Conservation (phyloP, 352 stramenopile species). For the Pythium oligandrum region DNA sequence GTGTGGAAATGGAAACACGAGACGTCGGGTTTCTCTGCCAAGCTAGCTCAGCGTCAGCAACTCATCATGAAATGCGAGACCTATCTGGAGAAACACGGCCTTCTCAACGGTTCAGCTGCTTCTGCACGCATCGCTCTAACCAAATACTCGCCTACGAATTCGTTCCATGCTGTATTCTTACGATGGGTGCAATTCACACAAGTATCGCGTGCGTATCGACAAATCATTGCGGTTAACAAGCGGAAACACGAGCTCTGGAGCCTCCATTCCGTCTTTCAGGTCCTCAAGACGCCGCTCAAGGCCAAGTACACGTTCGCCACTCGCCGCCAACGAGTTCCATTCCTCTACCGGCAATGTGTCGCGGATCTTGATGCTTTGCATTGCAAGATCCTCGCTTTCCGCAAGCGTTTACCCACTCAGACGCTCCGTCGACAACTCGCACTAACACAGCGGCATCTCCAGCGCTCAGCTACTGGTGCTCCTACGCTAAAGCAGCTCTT, state of each 20-base stretch:
- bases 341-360: constrained; percentile 18
- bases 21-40: constrained; percentile 7
- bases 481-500: constrained; percentile 77
- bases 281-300: constrained; percentile 24
- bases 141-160: constrained; percentile 24
- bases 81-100: constrained; percentile 11
- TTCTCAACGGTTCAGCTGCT: constrained; percentile 14
- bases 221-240: constrained; percentile 5
- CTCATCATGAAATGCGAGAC: constrained; percentile 16
- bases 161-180: constrained; percentile 30
- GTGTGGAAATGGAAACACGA: constrained; percentile 22
- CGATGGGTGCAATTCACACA: constrained; percentile 34
- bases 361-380: constrained; percentile 20
- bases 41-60: constrained; percentile 11
- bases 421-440: constrained; percentile 9
- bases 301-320: constrained; percentile 22
- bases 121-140: constrained; percentile 16
- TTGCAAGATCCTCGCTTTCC: constrained; percentile 21
- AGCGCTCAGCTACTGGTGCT: constrained; percentile 33
- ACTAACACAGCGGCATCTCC: constrained; percentile 20
- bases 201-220: constrained; percentile 6
- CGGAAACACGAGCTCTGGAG: constrained; percentile 19
- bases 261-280: constrained; percentile 21
- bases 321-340: constrained; percentile 7
- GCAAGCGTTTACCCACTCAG: constrained; percentile 7